phyloP scores from a whole-genome alignment of 768 basidiomycete genomes.

The Phlegmacium glaucopus region DNA sequence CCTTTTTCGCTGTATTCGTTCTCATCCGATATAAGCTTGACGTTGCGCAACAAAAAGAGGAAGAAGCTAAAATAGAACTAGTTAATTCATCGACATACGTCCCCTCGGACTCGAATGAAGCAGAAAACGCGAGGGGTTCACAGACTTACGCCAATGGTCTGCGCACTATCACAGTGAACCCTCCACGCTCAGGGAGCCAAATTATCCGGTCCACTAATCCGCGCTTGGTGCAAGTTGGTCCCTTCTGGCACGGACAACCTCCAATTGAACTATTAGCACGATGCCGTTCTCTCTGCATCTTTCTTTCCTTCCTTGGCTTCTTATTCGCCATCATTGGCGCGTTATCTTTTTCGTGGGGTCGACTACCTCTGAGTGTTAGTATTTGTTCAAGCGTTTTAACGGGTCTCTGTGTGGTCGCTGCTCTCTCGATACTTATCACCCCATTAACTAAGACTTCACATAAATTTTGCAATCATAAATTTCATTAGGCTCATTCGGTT shows the following conservation, averaged over 20 bases:
- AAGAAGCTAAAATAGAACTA: slow-evolving; percentile 21
- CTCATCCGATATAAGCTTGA: slow-evolving; percentile 52
- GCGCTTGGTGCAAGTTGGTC: slow-evolving; percentile 49
- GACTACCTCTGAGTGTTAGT: slow-evolving; percentile 41
- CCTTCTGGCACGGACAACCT: slow-evolving; percentile 35
- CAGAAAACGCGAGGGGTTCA: slow-evolving; percentile 3
- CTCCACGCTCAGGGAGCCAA: background rate
- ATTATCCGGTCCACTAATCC: slow-evolving; percentile 45
- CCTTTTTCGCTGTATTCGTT: slow-evolving; percentile 56
- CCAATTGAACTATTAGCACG: slow-evolving; percentile 46
- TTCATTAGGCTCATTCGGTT: background rate
- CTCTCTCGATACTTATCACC: slow-evolving; percentile 11
- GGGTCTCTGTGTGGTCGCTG: slow-evolving; percentile 26
- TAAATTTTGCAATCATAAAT: background rate
- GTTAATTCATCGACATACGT: slow-evolving; percentile 4
- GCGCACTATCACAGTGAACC: no score
- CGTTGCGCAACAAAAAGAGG: slow-evolving; percentile 48
- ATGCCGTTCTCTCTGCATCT: slow-evolving; percentile 47
- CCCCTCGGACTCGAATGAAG: slow-evolving; percentile 1
- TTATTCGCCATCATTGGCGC: slow-evolving; percentile 47
- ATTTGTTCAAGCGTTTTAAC: slow-evolving; percentile 40
- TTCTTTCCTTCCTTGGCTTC: slow-evolving; percentile 46
- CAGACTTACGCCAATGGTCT: slow-evolving; percentile 13
- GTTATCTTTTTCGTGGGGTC: slow-evolving; percentile 48
- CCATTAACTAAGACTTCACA: slow-evolving; percentile 1